Percentiles rank a stretch among this genome's conserved stretches.
phyloP scores from a whole-genome alignment of 176 grass and related monocot species.

The Ampelocalamus luodianensis region DNA sequence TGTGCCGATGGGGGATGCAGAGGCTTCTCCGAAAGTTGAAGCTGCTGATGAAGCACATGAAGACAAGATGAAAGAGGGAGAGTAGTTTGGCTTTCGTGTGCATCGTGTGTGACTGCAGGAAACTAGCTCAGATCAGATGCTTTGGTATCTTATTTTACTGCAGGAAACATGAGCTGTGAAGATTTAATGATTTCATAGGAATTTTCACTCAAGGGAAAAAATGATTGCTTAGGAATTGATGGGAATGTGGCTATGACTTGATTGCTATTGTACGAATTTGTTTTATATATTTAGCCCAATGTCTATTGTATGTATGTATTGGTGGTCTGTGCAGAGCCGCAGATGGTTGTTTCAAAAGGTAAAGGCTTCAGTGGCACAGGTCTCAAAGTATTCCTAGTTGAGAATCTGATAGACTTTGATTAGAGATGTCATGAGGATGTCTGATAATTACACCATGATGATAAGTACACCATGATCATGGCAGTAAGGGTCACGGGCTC shows the following conservation, averaged over 20 bases:
- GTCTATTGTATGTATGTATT: neutral
- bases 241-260: neutral
- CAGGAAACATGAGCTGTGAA: neutral
- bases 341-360: too few species aligned
- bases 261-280: neutral
- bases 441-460: too few species aligned
- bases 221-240: neutral
- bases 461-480: too few species aligned
- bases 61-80: constrained; percentile 35
- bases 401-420: too few species aligned
- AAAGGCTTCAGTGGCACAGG: too few species aligned
- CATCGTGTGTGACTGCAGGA: neutral
- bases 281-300: neutral
- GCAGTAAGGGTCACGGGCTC: too few species aligned
- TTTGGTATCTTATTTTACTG: neutral
- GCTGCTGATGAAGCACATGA: constrained; percentile 40
- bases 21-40: constrained; percentile 29
- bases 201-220: neutral
- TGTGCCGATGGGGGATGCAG: constrained; percentile 34
- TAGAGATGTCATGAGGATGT: too few species aligned
- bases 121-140: neutral
- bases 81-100: neutral
- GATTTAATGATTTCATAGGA: neutral
- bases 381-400: too few species aligned
- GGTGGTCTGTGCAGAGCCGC: too few species aligned